Conservation (phyloP, 306 rosid species). For the Elaeagnus macrophylla region DNA sequence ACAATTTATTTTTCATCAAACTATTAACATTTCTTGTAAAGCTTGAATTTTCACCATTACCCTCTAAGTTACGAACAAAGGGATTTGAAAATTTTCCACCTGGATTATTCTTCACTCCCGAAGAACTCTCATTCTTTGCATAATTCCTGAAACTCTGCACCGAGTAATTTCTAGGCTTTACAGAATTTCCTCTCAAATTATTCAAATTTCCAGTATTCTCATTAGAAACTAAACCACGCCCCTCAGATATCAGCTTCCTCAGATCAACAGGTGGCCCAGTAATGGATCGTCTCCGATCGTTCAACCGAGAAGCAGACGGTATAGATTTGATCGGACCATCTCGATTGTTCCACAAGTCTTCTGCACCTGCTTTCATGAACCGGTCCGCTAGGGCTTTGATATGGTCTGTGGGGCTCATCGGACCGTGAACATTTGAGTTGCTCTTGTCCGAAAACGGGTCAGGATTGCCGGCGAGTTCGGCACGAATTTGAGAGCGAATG, state of each 20-base stretch:
- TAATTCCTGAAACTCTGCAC: conserved; percentile 26
- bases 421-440: conserved; percentile 31
- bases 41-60: conserved; percentile 8
- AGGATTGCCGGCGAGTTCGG: conserved; percentile 36
- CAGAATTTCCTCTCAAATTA: conserved; percentile 7
- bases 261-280: conserved; percentile 25
- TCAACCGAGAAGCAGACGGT: conserved; percentile 3
- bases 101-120: conserved; percentile 9
- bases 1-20: conserved; percentile 3
- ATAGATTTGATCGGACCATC: conserved; percentile 52
- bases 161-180: conserved; percentile 41
- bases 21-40: conserved; percentile 16
- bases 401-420: conserved; percentile 55
- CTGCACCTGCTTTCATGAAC: conserved; percentile 64
- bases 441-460: conserved; percentile 12
- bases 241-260: conserved; percentile 23
- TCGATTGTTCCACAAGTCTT: conserved; percentile 68
- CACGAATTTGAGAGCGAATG: conserved; percentile 75
- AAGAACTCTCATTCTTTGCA: conserved; percentile 35
- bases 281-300: conserved; percentile 18
- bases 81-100: conserved; percentile 21
- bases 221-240: conserved; percentile 8
- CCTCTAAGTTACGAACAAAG: conserved; percentile 11
- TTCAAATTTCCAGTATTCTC: conserved; percentile 10
- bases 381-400: conserved; percentile 69